phyloP scores from a whole-genome alignment of 768 basidiomycete species.

The Lentinula boryana region DNA sequence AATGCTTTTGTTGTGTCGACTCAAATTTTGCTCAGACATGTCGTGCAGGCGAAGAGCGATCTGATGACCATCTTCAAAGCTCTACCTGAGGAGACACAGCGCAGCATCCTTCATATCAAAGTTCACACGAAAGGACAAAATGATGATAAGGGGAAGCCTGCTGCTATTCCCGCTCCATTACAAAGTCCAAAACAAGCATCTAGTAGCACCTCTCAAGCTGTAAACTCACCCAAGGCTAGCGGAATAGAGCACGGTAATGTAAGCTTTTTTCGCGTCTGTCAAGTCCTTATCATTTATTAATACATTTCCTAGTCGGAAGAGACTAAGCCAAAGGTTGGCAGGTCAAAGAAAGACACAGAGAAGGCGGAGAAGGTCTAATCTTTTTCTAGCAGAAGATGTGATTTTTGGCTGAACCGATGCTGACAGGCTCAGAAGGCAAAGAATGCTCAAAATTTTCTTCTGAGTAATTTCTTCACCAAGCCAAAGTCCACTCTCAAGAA shows the following conservation, averaged over 20 bases:
- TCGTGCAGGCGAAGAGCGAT: constrained; percentile 51
- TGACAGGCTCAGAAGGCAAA: constrained; percentile 58
- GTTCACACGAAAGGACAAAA: constrained; percentile 24
- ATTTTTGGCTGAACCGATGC: background rate
- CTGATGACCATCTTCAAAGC: constrained; percentile 49
- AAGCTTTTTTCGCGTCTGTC: constrained; percentile 8
- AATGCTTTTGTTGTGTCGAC: background rate
- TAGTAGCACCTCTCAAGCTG: background rate
- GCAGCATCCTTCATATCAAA: constrained; percentile 50
- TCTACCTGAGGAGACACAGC: constrained; percentile 51
- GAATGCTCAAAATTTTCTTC: constrained; percentile 61
- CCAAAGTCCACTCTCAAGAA: constrained; percentile 30
- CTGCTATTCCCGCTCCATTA: background rate
- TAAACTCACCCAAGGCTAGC: constrained; percentile 14
- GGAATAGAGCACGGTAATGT: constrained; percentile 37
- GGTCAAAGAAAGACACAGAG: constrained; percentile 47
- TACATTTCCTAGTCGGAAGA: constrained; percentile 9
- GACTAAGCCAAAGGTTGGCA: constrained; percentile 24
- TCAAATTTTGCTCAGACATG: background rate
- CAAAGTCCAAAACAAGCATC: background rate
- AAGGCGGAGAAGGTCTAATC: constrained; percentile 48
- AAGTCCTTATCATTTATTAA: background rate
- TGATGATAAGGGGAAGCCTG: constrained; percentile 26
- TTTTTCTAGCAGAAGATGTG: background rate
- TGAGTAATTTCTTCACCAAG: constrained; percentile 78